Percentiles rank a stretch among this genome's conserved stretches.
These are phyloP conservation scores for Rhynchosporium graminicola DNA, from an alignment of 2,329 filamentous ascomycete genomes.

Conservation along the genomic window DNA sequence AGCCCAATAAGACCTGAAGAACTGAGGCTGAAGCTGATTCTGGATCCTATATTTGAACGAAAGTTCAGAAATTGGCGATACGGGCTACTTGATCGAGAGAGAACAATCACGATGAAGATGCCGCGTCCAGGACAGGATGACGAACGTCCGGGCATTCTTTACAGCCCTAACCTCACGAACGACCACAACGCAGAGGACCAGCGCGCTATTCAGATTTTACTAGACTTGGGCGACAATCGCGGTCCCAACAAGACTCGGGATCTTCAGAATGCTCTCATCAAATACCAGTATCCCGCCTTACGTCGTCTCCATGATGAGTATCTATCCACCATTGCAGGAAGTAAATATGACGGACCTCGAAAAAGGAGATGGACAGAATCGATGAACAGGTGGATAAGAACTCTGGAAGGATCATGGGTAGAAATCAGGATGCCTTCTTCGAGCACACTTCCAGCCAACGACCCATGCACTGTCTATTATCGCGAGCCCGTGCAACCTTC, in stretches of 20 bases:
- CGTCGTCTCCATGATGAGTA: slow-evolving; percentile 2
- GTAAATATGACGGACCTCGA: background rate
- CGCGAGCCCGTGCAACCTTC: slow-evolving; percentile 1
- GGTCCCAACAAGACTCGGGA: background rate
- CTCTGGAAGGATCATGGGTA: slow-evolving; percentile 9
- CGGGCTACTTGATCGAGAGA: slow-evolving; percentile 2
- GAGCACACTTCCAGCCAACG: slow-evolving; percentile 18
- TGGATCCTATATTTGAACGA: slow-evolving; percentile 8
- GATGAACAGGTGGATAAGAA: slow-evolving; percentile 17
- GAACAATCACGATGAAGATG: slow-evolving; percentile 6
- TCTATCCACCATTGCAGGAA: no score
- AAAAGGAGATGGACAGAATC: background rate
- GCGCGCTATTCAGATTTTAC: background rate
- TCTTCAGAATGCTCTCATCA: background rate
- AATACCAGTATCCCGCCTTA: slow-evolving; percentile 8
- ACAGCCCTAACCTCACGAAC: background rate
- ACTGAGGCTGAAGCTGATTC: background rate
- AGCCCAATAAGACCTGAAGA: background rate
- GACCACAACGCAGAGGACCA: background rate
- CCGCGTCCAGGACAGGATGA: background rate
- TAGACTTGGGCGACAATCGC: background rate
- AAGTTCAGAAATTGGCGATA: slow-evolving; percentile 14
- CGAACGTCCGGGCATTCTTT: slow-evolving; percentile 15
- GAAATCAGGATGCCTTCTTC: slow-evolving; percentile 6
- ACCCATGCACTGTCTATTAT: slow-evolving; percentile 24